Evolutionary conservation across 176 grass and related monocot species (phyloP).

Genomic region (Musa beccarii): DNA sequence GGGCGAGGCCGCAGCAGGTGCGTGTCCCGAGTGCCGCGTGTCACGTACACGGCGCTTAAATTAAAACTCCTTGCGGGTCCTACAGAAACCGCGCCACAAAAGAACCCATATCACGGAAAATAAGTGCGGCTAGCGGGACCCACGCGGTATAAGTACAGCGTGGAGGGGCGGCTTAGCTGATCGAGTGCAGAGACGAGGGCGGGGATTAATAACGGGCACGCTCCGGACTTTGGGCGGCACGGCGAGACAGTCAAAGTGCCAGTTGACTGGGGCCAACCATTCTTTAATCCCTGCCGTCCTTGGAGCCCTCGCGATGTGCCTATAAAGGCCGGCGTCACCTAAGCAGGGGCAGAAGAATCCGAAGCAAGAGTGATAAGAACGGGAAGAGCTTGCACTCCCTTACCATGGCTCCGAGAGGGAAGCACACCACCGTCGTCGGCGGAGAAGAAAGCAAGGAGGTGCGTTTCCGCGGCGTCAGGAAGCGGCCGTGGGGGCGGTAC

Average conservation of each 20-base stretch:
- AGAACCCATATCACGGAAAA: too few relatives aligned
- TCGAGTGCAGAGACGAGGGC: too few relatives aligned
- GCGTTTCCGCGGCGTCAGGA: conserved; percentile 73
- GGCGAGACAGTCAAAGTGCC: background rate
- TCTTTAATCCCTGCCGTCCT: background rate
- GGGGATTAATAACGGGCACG: too few relatives aligned
- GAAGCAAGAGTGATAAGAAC: background rate
- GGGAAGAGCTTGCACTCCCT: background rate
- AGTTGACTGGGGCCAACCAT: background rate
- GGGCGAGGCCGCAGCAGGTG: too few relatives aligned
- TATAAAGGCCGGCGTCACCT: background rate
- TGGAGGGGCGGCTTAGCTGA: too few relatives aligned
- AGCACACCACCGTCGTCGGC: background rate
- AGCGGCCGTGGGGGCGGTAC: conserved; percentile 84
- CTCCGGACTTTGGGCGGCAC: background rate
- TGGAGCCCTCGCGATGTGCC: background rate
- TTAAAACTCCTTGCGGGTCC: too few relatives aligned
- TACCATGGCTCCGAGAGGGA: background rate
- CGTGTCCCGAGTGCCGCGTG: too few relatives aligned
- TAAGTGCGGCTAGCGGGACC: too few relatives aligned
- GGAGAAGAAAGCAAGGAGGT: background rate
- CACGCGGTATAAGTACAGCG: too few relatives aligned
- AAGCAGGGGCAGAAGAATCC: background rate
- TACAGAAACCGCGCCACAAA: too few relatives aligned
- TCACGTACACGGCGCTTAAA: too few relatives aligned